These are phyloP conservation scores for Paramecium octaurelia DNA, from an alignment of 73 alveolate species.

Conservation along the genomic window DNA sequence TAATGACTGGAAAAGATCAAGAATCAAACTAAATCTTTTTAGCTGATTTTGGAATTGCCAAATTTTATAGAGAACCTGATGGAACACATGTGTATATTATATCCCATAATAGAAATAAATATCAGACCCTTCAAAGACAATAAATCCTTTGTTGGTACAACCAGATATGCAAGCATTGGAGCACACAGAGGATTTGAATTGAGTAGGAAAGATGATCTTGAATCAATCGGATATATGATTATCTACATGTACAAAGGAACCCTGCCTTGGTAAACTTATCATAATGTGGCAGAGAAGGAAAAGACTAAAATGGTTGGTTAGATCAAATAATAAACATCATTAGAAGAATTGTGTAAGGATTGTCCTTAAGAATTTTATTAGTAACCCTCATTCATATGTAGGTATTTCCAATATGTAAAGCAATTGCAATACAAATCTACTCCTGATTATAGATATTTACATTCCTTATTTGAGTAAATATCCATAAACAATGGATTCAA, in stretches of 20 bases:
- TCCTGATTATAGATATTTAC: constrained; percentile 81
- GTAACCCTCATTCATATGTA: neutral
- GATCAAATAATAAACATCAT: constrained; percentile 76
- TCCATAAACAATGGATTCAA: neutral
- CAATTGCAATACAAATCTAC: constrained; percentile 72
- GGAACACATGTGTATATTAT: constrained; percentile 57
- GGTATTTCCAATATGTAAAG: constrained; percentile 66
- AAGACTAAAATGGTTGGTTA: constrained; percentile 86
- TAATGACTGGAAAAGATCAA: constrained; percentile 36
- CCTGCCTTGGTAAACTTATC: constrained; percentile 95
- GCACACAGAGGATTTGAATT: constrained; percentile 86
- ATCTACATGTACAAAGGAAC: constrained; percentile 67
- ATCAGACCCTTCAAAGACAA: neutral
- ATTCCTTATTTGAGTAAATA: neutral
- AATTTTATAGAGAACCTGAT: constrained; percentile 70
- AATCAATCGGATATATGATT: constrained; percentile 79
- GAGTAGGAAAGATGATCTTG: constrained; percentile 84
- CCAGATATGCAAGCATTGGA: constrained; percentile 75
- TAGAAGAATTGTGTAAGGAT: constrained; percentile 83
- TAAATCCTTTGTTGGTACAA: constrained; percentile 72
- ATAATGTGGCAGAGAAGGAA: constrained; percentile 86
- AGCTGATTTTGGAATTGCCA: constrained; percentile 95
- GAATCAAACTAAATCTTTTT: constrained; percentile 62
- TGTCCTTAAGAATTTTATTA: constrained; percentile 51
- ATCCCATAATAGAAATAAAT: neutral